Evolutionary conservation across 2,329 filamentous ascomycete species (phyloP).

Genomic region (Fusarium continuum): DNA sequence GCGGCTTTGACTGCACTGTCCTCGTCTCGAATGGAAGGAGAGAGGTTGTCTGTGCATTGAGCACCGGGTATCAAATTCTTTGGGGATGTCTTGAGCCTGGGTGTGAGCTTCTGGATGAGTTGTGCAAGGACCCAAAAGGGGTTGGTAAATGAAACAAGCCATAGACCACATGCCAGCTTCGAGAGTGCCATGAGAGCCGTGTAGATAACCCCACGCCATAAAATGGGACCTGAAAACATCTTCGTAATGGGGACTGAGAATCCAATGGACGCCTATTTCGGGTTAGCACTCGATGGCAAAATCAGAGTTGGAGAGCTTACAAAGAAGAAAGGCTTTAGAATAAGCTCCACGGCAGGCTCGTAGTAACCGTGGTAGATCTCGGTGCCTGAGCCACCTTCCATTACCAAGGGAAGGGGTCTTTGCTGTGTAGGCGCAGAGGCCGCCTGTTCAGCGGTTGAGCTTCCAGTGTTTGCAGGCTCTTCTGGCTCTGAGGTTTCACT

Average conservation of each 20-base stretch:
- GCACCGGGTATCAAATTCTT: conserved; percentile 10
- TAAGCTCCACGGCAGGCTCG: conserved; percentile 50
- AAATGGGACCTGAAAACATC: conserved; percentile 69
- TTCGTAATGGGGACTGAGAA: conserved; percentile 79
- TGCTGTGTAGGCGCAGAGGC: not conserved
- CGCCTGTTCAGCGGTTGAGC: not conserved
- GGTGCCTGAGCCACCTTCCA: conserved; percentile 11
- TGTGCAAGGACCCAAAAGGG: not conserved
- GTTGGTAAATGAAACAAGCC: conserved; percentile 55
- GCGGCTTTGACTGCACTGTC: not conserved
- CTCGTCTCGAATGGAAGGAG: not conserved
- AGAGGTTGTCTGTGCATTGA: conserved; percentile 15
- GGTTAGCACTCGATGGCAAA: not conserved
- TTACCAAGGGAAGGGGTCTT: not conserved
- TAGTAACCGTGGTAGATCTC: conserved; percentile 46
- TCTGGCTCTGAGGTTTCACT: not conserved
- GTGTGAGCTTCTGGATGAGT: not conserved
- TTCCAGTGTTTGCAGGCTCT: too few species aligned
- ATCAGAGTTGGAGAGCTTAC: conserved; percentile 50
- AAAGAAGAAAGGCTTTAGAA: conserved; percentile 79
- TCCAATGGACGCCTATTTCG: conserved; percentile 66
- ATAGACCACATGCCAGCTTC: conserved; percentile 69
- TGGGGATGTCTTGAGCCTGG: not conserved
- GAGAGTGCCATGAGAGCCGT: conserved; percentile 72
- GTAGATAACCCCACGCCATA: conserved; percentile 81